Percentiles rank a stretch among this genome's conserved stretches.
These are phyloP conservation scores for Russula sp. DNA, from an alignment of 768 basidiomycete species.

Conservation along the genomic window DNA sequence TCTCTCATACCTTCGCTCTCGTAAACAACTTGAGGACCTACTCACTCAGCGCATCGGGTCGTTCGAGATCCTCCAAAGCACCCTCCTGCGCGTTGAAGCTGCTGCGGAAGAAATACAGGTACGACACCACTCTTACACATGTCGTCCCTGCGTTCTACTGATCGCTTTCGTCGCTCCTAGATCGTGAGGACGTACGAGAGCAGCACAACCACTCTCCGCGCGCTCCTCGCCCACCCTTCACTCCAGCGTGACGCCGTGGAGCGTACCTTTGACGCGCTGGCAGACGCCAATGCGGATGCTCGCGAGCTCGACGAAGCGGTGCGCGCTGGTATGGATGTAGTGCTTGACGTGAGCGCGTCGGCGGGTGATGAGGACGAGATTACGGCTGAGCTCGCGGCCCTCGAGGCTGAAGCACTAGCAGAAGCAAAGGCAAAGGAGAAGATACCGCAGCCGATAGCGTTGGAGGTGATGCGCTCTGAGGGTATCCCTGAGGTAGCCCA, in stretches of 20 bases:
- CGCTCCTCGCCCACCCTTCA: conserved; percentile 74
- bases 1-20: conserved; percentile 68
- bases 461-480: background rate
- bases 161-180: conserved; percentile 34
- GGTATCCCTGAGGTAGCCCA: background rate
- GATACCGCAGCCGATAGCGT: background rate
- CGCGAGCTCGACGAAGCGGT: conserved; percentile 79
- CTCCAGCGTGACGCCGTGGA: conserved; percentile 76
- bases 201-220: conserved; percentile 69
- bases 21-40: conserved; percentile 75
- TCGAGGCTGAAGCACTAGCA: conserved; percentile 43
- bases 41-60: conserved; percentile 69
- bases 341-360: conserved; percentile 37
- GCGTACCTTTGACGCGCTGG: conserved; percentile 81
- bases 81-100: conserved; percentile 75
- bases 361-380: conserved; percentile 48
- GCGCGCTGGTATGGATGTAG: conserved; percentile 54
- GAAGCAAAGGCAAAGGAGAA: conserved; percentile 18
- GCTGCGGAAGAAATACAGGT: conserved; percentile 90
- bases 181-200: conserved; percentile 84
- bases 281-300: conserved; percentile 76
- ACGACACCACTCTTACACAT: conserved; percentile 8
- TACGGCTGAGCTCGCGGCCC: conserved; percentile 56
- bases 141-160: background rate
- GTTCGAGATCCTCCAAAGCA: conserved; percentile 66